Evolutionary conservation across 345 rosid genomes (phyloP).

Genomic region (Brassica carinata): DNA sequence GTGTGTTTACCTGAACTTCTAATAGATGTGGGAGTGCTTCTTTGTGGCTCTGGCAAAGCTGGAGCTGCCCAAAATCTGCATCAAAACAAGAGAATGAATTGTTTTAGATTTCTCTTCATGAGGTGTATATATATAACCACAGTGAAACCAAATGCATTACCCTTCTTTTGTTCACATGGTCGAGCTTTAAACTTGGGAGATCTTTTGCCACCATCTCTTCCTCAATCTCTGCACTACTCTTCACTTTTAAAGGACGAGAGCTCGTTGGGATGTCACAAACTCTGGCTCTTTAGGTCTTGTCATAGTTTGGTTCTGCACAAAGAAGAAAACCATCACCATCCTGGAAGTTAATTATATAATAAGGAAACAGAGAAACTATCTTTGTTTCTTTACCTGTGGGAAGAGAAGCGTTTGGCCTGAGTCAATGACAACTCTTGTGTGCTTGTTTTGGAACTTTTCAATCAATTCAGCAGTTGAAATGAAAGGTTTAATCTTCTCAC

Average conservation of each 20-base stretch:
- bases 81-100: conserved; percentile 14
- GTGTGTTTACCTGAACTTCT: conserved; percentile 69
- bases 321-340: conserved; percentile 15
- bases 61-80: conserved; percentile 78
- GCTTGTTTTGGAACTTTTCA: conserved; percentile 80
- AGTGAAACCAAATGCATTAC: conserved; percentile 37
- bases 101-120: neutral
- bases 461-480: conserved; percentile 69
- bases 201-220: conserved; percentile 95
- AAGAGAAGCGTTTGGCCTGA: conserved; percentile 25
- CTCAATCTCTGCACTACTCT: conserved; percentile 89
- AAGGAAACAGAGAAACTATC: neutral
- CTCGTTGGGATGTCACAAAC: conserved; percentile 81
- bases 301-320: conserved; percentile 53
- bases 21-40: conserved; percentile 76
- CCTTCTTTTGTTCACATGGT: conserved; percentile 79
- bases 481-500: conserved; percentile 32
- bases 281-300: conserved; percentile 96
- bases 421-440: conserved; percentile 25
- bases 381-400: conserved; percentile 25
- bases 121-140: neutral
- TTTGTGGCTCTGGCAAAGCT: conserved; percentile 55
- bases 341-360: neutral
- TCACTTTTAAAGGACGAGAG: conserved; percentile 65
- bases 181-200: conserved; percentile 96